A percentile compares a stretch with the other conserved stretches of the same genome.
These are phyloP conservation scores for Pyrenochaeta sp. DNA, from an alignment of 2,329 filamentous ascomycete genomes.

Conservation along the genomic window DNA sequence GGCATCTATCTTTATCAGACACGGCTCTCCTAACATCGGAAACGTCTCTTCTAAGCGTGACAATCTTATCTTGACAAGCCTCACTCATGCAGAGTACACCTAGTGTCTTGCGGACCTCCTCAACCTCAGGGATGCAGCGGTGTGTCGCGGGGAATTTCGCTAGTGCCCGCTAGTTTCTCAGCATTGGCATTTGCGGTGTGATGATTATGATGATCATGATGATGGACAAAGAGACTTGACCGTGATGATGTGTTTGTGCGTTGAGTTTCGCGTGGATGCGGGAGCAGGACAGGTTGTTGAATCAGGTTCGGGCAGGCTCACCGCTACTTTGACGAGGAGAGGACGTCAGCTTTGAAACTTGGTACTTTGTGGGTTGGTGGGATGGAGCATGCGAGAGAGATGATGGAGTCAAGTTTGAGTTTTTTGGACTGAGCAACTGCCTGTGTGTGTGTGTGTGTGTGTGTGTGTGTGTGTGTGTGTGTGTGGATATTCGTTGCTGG, in stretches of 20 bases:
- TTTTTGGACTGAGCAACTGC: no score
- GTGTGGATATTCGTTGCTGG: no score
- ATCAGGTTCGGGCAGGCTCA: constrained; percentile 11
- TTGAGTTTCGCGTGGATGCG: constrained; percentile 8
- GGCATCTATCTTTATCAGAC: not conserved
- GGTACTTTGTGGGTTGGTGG: not conserved
- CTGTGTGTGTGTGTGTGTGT: no score
- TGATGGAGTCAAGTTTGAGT: not conserved
- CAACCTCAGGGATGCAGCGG: not conserved
- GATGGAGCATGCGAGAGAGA: not conserved
- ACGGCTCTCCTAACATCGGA: no score
- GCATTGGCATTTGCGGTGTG: not conserved
- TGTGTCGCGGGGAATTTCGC: not conserved
- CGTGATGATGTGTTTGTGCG: constrained; percentile 4
- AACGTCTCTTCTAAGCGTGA: not conserved
- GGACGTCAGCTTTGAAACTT: constrained; percentile 5
- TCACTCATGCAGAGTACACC: no score
- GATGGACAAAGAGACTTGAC: not conserved
- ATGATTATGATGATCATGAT: not conserved
- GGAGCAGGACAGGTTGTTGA: not conserved
- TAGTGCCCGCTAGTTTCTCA: not conserved
- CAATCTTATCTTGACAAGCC: not conserved
- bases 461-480: no score
- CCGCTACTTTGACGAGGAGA: constrained; percentile 31
- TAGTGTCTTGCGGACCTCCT: no score